These are phyloP conservation scores for Fusarium veterinarium DNA, from an alignment of 2,329 filamentous ascomycete genomes.

Conservation along the genomic window DNA sequence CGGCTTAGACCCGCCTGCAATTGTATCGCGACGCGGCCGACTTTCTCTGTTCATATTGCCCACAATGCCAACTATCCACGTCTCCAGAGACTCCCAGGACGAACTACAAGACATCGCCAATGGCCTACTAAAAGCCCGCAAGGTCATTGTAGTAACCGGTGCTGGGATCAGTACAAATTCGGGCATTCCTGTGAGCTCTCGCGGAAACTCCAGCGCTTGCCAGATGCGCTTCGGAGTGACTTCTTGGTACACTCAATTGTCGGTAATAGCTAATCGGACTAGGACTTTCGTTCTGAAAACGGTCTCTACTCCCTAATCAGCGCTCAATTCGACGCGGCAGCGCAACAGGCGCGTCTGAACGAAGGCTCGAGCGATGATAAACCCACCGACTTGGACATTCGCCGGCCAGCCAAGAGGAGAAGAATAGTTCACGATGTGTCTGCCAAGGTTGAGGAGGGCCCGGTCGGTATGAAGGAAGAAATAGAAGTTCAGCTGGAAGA, in stretches of 20 bases:
- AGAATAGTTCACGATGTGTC: slow-evolving; percentile 46
- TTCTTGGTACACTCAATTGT: not conserved
- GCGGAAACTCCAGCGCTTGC: slow-evolving; percentile 17
- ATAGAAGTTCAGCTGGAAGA: slow-evolving; percentile 39
- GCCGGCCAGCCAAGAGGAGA: slow-evolving; percentile 49
- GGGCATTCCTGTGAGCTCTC: slow-evolving; percentile 71
- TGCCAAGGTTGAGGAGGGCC: slow-evolving; percentile 13
- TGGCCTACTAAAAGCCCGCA: slow-evolving; percentile 71
- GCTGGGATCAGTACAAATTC: slow-evolving; percentile 82
- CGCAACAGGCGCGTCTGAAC: slow-evolving; percentile 49
- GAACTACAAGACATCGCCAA: slow-evolving; percentile 75
- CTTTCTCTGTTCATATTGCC: slow-evolving; percentile 17
- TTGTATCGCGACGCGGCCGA: slow-evolving; percentile 44
- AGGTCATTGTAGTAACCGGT: slow-evolving; percentile 77
- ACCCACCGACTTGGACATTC: slow-evolving; percentile 28
- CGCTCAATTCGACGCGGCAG: slow-evolving; percentile 70
- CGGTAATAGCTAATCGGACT: slow-evolving; percentile 25
- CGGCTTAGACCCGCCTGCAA: slow-evolving; percentile 27
- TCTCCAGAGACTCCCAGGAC: slow-evolving; percentile 62
- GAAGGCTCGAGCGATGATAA: slow-evolving; percentile 42
- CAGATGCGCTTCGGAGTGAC: slow-evolving; percentile 1
- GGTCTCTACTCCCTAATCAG: slow-evolving; percentile 79
- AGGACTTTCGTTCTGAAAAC: slow-evolving; percentile 80
- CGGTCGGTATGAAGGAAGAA: slow-evolving; percentile 34
- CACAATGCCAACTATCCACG: slow-evolving; percentile 69